phyloP scores from a whole-genome alignment of 768 basidiomycete genomes.

The Suillus weaverae region DNA sequence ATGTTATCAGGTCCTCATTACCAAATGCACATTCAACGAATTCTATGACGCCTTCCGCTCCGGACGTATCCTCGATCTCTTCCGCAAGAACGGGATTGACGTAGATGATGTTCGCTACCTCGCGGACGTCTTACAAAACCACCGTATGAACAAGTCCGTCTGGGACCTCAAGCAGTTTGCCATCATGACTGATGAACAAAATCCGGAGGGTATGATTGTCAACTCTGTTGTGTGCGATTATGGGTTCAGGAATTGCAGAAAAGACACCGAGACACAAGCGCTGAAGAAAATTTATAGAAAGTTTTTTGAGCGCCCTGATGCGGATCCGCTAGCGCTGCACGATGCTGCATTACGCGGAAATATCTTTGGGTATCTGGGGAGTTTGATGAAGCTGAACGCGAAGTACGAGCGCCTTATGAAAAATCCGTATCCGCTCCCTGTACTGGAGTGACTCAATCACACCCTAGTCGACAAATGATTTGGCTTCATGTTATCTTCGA shows the following conservation, averaged over 20 bases:
- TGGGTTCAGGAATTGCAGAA: conserved; percentile 17
- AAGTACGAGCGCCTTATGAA: conserved; percentile 31
- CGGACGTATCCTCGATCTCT: conserved; percentile 8
- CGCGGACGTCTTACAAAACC: conserved; percentile 3
- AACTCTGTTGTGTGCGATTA: conserved; percentile 12
- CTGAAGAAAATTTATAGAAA: conserved; percentile 34
- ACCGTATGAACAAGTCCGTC: conserved; percentile 10
- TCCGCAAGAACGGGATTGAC: conserved; percentile 4
- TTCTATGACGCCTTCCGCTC: conserved; percentile 9
- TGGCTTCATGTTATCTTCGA: background rate
- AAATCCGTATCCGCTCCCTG: conserved; percentile 27
- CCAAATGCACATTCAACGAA: conserved; percentile 14
- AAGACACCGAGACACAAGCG: conserved; percentile 10
- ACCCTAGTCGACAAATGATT: background rate
- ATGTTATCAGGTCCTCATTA: conserved; percentile 8
- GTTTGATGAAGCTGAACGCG: conserved; percentile 24
- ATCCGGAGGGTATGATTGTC: background rate
- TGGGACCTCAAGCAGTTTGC: conserved; percentile 14
- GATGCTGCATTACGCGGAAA: conserved; percentile 34
- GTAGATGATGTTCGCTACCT: background rate
- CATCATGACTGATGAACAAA: background rate
- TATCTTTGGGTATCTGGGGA: conserved; percentile 28
- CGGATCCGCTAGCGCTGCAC: conserved; percentile 36
- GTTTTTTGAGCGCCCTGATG: conserved; percentile 28
- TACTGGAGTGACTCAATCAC: background rate